Evolutionary conservation across 495 filamentous ascomycete species (phyloP).

Genomic region (Hypoxylon crocopeplum): DNA sequence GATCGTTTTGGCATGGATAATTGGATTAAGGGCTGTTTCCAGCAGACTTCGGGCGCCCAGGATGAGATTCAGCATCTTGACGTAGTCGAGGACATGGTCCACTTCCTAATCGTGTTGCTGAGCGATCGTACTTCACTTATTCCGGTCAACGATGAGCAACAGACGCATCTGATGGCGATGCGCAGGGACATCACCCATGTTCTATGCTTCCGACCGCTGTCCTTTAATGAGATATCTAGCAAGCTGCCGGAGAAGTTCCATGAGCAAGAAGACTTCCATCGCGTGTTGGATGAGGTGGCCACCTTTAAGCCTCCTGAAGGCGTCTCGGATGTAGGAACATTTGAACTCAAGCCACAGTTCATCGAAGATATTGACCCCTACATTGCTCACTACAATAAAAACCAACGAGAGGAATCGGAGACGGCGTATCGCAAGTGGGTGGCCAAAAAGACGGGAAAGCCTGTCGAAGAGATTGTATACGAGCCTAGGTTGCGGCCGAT

Average conservation of each 20-base stretch:
- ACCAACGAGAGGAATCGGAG: constrained; percentile 96
- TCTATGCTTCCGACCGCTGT: constrained; percentile 93
- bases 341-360: constrained; percentile 86
- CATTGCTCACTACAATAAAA: constrained; percentile 92
- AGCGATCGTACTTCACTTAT: constrained; percentile 86
- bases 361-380: constrained; percentile 91
- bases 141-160: constrained; percentile 68
- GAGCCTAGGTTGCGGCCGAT: constrained; percentile 88
- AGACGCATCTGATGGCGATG: constrained; percentile 72
- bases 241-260: constrained; percentile 86
- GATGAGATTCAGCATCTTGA: constrained; percentile 89
- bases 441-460: constrained; percentile 85
- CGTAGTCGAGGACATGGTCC: constrained; percentile 93
- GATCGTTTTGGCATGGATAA: constrained; percentile 87
- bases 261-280: constrained; percentile 77
- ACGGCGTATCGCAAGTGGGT: constrained; percentile 82
- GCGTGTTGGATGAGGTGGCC: constrained; percentile 87
- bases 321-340: constrained; percentile 88
- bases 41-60: constrained; percentile 65
- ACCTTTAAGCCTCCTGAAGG: constrained; percentile 90
- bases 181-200: constrained; percentile 90
- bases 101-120: constrained; percentile 87
- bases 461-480: constrained; percentile 84
- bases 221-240: constrained; percentile 84
- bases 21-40: constrained; percentile 88